These are phyloP conservation scores for Termitomyces bulborhizus DNA, from an alignment of 768 basidiomycete genomes.

Conservation along the genomic window DNA sequence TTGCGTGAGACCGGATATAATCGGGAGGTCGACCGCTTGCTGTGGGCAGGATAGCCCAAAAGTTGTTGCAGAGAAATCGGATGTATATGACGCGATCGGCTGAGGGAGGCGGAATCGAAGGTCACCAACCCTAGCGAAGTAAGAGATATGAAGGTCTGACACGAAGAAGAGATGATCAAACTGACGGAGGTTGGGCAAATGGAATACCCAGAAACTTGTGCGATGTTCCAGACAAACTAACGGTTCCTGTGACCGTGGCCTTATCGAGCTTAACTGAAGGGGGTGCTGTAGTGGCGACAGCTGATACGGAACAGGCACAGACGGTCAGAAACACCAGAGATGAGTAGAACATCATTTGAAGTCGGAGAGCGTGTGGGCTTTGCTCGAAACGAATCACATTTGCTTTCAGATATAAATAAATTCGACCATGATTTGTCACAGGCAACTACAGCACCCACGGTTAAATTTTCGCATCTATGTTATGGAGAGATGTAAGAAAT, in stretches of 20 bases:
- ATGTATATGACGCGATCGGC: slow-evolving; percentile 29
- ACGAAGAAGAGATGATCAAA: background rate
- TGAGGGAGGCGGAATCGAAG: slow-evolving; percentile 39
- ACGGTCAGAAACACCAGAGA: slow-evolving; percentile 1
- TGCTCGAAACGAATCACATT: too few relatives aligned
- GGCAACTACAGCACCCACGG: slow-evolving; percentile 1
- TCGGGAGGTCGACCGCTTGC: slow-evolving; percentile 27
- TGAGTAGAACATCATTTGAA: background rate
- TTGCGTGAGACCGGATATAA: slow-evolving; percentile 21
- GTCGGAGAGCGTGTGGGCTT: too few relatives aligned
- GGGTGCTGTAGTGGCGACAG: background rate
- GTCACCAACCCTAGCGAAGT: slow-evolving; percentile 23
- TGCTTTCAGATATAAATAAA: background rate
- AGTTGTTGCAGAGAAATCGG: slow-evolving; percentile 27
- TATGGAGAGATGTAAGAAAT: background rate
- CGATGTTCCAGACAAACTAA: slow-evolving; percentile 20
- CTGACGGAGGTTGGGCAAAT: slow-evolving; percentile 45
- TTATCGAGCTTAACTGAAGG: slow-evolving; percentile 35
- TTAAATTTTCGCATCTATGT: background rate
- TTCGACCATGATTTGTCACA: background rate
- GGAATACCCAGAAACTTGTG: slow-evolving; percentile 44
- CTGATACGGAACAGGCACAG: slow-evolving; percentile 1
- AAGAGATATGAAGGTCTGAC: background rate
- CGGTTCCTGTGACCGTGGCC: slow-evolving; percentile 36
- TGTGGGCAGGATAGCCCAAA: slow-evolving; percentile 47